These are phyloP conservation scores for Tolypocladium tropicale DNA, from an alignment of 2,329 filamentous ascomycete genomes.

Conservation along the genomic window DNA sequence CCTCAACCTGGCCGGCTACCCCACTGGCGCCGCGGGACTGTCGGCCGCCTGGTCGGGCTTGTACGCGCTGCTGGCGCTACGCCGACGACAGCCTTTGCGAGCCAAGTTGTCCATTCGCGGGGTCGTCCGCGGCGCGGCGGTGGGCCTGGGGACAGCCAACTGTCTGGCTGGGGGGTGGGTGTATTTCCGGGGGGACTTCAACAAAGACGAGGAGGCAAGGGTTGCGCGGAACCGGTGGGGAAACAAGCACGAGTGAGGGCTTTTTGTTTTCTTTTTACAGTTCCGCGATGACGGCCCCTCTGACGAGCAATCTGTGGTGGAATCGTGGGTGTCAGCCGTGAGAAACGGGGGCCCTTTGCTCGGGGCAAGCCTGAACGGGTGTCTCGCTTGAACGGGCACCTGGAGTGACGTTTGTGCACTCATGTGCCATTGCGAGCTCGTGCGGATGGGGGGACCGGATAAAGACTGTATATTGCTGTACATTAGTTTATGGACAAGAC, in stretches of 20 bases:
- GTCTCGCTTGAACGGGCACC: too few relatives aligned
- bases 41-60: slow-evolving; percentile 46
- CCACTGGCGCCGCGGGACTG: slow-evolving; percentile 45
- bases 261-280: neutral
- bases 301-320: too few relatives aligned
- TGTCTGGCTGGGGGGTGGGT: slow-evolving; percentile 38
- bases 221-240: slow-evolving; percentile 42
- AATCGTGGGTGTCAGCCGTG: too few relatives aligned
- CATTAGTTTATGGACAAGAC: neutral
- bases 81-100: slow-evolving; percentile 30
- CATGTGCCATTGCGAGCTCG: neutral
- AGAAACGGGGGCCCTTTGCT: neutral
- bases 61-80: slow-evolving; percentile 44
- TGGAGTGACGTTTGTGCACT: neutral
- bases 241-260: slow-evolving; percentile 5
- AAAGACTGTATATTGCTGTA: neutral
- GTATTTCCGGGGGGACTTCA: slow-evolving; percentile 40
- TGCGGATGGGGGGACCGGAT: neutral
- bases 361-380: neutral
- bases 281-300: too few relatives aligned
- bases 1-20: slow-evolving; percentile 49
- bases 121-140: slow-evolving; percentile 36
- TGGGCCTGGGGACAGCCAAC: slow-evolving; percentile 40
- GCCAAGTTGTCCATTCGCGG: slow-evolving; percentile 37
- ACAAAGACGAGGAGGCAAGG: slow-evolving; percentile 37